phyloP scores from a whole-genome alignment of 345 rosid species.

The Adansonia digitata region DNA sequence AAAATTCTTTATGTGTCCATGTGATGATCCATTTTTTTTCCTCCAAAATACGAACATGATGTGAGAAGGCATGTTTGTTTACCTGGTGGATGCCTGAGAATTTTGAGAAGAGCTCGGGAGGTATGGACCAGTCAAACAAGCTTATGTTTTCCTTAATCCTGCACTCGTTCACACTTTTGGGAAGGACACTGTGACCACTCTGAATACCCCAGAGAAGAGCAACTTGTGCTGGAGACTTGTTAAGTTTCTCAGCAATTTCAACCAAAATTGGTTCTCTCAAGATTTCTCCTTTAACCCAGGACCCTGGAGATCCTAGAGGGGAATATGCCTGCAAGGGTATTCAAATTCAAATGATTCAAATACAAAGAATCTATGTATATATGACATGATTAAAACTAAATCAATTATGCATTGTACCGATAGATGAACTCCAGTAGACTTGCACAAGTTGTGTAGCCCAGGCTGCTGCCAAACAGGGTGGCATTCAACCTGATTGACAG shows the following conservation, averaged over 20 bases:
- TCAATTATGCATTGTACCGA: conserved; percentile 24
- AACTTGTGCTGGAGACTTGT: conserved; percentile 54
- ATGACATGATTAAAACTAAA: background rate
- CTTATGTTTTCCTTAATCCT: conserved; percentile 43
- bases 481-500: conserved; percentile 63
- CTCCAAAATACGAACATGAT: background rate
- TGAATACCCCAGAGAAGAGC: conserved; percentile 62
- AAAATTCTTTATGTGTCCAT: background rate
- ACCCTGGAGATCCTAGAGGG: conserved; percentile 56
- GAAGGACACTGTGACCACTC: conserved; percentile 50
- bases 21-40: background rate
- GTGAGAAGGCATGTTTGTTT: conserved; percentile 2
- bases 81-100: conserved; percentile 46
- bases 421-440: conserved; percentile 46
- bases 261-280: conserved; percentile 40
- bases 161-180: conserved; percentile 48
- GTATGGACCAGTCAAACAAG: conserved; percentile 51
- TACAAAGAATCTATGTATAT: background rate
- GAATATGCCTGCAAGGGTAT: conserved; percentile 40
- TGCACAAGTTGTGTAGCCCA: conserved; percentile 46
- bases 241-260: conserved; percentile 38
- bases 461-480: conserved; percentile 66
- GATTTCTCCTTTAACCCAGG: conserved; percentile 54
- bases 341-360: background rate
- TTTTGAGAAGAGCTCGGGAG: conserved; percentile 39